Evolutionary conservation across 1,139 yeast species (phyloP), one percentile per base, ranked within the genome.

Genomic region (Candida anutae): DNA sequence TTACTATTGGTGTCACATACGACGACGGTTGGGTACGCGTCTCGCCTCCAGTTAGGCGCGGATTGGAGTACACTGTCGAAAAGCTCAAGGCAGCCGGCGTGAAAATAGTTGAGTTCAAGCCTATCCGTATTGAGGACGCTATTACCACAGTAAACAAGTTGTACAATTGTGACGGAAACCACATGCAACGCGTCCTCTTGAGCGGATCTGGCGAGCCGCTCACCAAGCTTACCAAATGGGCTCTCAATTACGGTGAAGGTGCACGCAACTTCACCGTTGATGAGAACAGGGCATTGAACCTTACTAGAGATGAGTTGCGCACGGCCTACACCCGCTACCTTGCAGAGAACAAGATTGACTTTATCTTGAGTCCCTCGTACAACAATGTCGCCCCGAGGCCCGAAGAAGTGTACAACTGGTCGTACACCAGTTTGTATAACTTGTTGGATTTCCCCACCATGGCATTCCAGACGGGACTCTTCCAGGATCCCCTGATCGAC

Each of bases 381-480:
- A 72, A 71, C 34, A 81, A 81, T 34, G 81, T 77, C 29, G 87
- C 93, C 5, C 85, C 88, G 13, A 69, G 66, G 28, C 74, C 77
- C 12, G 77, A 72, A 26, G 68, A 71, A 29, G 69, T 80, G 9
- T 71, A 69, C 46, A 77, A 78, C 53, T 80, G 93, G 90, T 78
- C 84, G 4, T 80, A 79, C 55, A 78, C 87, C 9, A 53, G 83
- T 1, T 65, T 79, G 39, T 80, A 74, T 64, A 78, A 77, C 47
- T 47, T 77, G 31, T 53, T 77, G 38, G 85, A 78, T 46, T 61
- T 73, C 42, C 81, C 85, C 26, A 64, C 77, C 22, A 65, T 76
- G 33, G 64, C 65, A 3, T 58, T 74, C 52, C 84, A 80, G 44
- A 69, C 82, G 6, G 79, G 81, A 10, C 50, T 75, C 37, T 60